These are phyloP conservation scores for Panaeolus papilionaceus DNA, from an alignment of 768 basidiomycete genomes.

Conservation along the genomic window DNA sequence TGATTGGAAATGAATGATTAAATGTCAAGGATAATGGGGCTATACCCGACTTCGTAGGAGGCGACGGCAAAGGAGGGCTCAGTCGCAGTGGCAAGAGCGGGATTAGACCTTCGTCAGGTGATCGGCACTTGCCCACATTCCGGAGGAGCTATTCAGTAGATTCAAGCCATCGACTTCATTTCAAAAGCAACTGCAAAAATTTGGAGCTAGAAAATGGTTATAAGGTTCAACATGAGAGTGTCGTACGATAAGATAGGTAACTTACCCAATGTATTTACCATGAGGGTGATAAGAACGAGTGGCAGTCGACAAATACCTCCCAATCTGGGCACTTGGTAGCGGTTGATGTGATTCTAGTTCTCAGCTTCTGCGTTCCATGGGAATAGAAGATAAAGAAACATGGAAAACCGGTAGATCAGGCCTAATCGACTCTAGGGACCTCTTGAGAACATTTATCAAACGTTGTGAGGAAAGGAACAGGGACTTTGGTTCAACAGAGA, in stretches of 20 bases:
- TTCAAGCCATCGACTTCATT: background rate
- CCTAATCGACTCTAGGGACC: background rate
- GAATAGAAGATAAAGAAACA: slow-evolving; percentile 1
- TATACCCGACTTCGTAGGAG: slow-evolving; percentile 12
- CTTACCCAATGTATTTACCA: slow-evolving; percentile 4
- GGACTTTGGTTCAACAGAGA: background rate
- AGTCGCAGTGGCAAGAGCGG: slow-evolving; percentile 8
- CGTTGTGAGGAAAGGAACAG: background rate
- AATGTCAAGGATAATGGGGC: slow-evolving; percentile 9
- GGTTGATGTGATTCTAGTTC: slow-evolving; percentile 6
- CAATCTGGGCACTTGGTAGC: background rate
- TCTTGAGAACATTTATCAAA: background rate
- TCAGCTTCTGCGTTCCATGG: slow-evolving; percentile 5
- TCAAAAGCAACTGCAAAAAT: background rate
- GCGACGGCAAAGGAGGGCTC: slow-evolving; percentile 13
- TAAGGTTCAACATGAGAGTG: background rate
- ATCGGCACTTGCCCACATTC: background rate
- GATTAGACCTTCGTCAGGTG: slow-evolving; percentile 9
- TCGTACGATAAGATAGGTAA: slow-evolving; percentile 6
- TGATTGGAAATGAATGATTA: slow-evolving; percentile 6
- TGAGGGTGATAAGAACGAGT: slow-evolving; percentile 7
- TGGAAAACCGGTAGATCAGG: background rate
- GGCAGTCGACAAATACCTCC: background rate
- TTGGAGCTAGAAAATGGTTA: background rate
- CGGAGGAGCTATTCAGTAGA: slow-evolving; percentile 4